Conservation (phyloP, 139 green algal species). For the Trebouxia sp. region DNA sequence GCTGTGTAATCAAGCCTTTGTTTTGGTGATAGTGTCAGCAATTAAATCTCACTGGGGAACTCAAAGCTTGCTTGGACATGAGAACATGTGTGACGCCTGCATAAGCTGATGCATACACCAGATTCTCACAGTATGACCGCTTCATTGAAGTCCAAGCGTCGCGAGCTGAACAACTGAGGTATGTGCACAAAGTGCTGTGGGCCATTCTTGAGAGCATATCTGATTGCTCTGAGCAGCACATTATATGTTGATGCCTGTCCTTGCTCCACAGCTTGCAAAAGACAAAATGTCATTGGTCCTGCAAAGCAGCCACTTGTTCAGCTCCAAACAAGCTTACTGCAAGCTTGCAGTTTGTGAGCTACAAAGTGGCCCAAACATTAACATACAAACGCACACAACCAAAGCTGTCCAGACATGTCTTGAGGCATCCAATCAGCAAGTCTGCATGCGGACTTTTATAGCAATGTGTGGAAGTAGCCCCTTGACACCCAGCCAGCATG, state of each 20-base stretch:
- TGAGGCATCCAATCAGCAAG: too few relatives aligned
- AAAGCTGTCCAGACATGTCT: too few relatives aligned
- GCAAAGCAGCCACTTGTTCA: neutral
- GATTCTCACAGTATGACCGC: constrained; percentile 17
- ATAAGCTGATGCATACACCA: too few relatives aligned
- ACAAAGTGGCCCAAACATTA: too few relatives aligned
- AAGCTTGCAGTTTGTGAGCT: neutral
- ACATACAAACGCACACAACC: neutral
- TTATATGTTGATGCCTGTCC: constrained; percentile 34
- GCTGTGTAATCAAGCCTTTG: too few relatives aligned
- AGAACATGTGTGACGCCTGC: too few relatives aligned
- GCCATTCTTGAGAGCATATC: constrained; percentile 38
- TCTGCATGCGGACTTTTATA: too few relatives aligned
- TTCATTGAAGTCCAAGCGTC: constrained; percentile 29
- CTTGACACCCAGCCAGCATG: too few relatives aligned
- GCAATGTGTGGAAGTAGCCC: too few relatives aligned
- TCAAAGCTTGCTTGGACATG: too few relatives aligned
- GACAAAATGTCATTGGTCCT: constrained; percentile 31
- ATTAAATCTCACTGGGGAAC: too few relatives aligned
- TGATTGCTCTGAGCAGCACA: constrained; percentile 29
- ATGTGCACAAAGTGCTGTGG: constrained; percentile 30
- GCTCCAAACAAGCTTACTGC: neutral
- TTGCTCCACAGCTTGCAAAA: constrained; percentile 33
- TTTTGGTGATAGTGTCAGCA: too few relatives aligned
- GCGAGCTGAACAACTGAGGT: neutral